Evolutionary conservation across 495 filamentous ascomycete genomes (phyloP), one percentile per base, ranked within the genome.

Genomic region (Penicillium fimorum): DNA sequence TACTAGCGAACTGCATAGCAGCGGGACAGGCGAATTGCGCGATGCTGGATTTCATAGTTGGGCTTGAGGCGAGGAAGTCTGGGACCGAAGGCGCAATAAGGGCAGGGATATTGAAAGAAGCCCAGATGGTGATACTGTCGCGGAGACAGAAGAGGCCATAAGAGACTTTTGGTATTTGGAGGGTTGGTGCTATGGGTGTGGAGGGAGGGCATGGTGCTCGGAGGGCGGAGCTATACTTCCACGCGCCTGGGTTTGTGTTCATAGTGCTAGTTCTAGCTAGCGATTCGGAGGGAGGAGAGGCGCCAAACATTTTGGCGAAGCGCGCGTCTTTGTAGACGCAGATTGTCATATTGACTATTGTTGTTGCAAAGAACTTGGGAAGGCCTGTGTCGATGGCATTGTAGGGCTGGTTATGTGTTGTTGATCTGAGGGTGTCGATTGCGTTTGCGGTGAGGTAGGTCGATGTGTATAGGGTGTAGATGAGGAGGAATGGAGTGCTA

Each of bases 311-410:
- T 53, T 82, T 80, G 0, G 91, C 90, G 68, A 92, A 97, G 50
- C 85, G 83, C 62, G 86, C 86, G 74, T 97, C 93, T 70, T 97
- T 97, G 81, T 94, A 89, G 27, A 97, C 86, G 73, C 92, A 92
- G 27, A 97, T 84, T 5, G 84, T 80, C 76, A 97, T 89, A 73
- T 97, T 97, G 48, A 91, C 87, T n/a, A 84, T 76, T 22, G 76
- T 80, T 7, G 92, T 96, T 53, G 89, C 84, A 61, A 86, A 76
- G 75, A 97, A 97, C 67, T 97, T 97, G 49, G 82, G 70, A 3
- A 84, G 82, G 45, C 91, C 91, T 1, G 86, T 76, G 2, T 90
- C 92, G 35, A 88, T 82, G 61, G 75, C 74, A 0, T 83, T 67
- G 53, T 82, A 76, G 47, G 86, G 73, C 33, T 77, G 72, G 65